These are phyloP conservation scores for Mycena leptocephala DNA, from an alignment of 768 basidiomycete species.

Conservation along the genomic window DNA sequence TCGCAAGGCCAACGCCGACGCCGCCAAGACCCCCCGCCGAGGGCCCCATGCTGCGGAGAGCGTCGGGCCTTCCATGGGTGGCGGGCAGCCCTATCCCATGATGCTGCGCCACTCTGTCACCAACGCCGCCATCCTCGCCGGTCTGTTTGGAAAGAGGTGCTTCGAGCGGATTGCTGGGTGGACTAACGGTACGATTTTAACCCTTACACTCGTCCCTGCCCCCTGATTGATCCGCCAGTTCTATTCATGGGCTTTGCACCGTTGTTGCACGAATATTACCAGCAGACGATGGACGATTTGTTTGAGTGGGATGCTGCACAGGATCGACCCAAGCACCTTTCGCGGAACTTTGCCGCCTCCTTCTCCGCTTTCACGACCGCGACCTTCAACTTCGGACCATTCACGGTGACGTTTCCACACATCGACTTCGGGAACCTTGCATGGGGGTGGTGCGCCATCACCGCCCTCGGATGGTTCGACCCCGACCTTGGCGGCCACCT, in stretches of 20 bases:
- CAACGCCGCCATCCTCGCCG: too few relatives aligned
- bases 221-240: too few relatives aligned
- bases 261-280: too few relatives aligned
- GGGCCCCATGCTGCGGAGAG: background rate
- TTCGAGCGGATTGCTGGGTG: too few relatives aligned
- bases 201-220: too few relatives aligned
- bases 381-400: background rate
- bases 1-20: background rate
- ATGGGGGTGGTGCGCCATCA: conserved; percentile 13
- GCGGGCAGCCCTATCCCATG: background rate
- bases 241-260: too few relatives aligned
- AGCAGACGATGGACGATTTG: too few relatives aligned
- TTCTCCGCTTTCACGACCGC: too few relatives aligned
- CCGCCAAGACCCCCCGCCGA: background rate
- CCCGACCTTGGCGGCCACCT: background rate
- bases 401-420: background rate
- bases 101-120: background rate
- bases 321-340: too few relatives aligned
- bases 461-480: background rate
- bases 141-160: background rate
- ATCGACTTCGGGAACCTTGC: conserved; percentile 8
- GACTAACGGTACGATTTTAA: too few relatives aligned
- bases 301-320: too few relatives aligned
- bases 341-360: too few relatives aligned
- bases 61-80: background rate